Base-by-base conservation (phyloP, 164 flowering plant genomes). In the Liquidambar formosana region DNA sequence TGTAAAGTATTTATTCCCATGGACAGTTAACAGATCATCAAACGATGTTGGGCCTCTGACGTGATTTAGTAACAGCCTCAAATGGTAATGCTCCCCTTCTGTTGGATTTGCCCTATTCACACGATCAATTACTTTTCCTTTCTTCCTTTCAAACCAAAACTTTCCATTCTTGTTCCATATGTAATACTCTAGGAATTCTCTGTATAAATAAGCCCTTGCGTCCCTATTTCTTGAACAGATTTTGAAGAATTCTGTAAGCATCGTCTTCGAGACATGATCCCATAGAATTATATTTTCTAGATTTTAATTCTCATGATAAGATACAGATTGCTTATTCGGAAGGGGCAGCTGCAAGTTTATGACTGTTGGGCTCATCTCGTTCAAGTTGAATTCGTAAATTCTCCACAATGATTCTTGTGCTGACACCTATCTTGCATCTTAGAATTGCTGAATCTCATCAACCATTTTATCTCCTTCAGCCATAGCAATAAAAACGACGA, bases 1-100 rank as follows among this genome's bases (percentile, higher is more conserved):
- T 8, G 49, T 61, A 1, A 23, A 48, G 25, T 21, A 70, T 18
- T 9, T 18, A 3, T n/a, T 19, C 4, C 61, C 60, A 61, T 51
- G 14, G 9, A 51, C 27, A 23, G 61, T 61, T 21, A 49, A 10
- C 49, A 70, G 61, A 52, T 70, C 5, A 5, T 70, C 18, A 45
- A 70, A 70, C 18, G 60, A 70, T 10, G 67, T 70, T 11, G 67
- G 73, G 1, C 60, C 60, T 70, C 60, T 61, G 1, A 61, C 66
- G 52, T 70, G 73, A 70, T 70, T 70, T 12, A 70, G 49, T 10
- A 70, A 53, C 4, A 70, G n/a, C 53, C 63, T 44, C 13, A 62
- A 62, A n/a, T 21, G 43, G 27, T 0, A 62, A 4, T 0, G n/a
- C 10, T 62, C 65, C 1, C 61, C 73, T 52, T 70, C 60, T 16